phyloP scores from a whole-genome alignment of 2,329 filamentous ascomycete genomes.

The Pseudogymnoascus sp. region DNA sequence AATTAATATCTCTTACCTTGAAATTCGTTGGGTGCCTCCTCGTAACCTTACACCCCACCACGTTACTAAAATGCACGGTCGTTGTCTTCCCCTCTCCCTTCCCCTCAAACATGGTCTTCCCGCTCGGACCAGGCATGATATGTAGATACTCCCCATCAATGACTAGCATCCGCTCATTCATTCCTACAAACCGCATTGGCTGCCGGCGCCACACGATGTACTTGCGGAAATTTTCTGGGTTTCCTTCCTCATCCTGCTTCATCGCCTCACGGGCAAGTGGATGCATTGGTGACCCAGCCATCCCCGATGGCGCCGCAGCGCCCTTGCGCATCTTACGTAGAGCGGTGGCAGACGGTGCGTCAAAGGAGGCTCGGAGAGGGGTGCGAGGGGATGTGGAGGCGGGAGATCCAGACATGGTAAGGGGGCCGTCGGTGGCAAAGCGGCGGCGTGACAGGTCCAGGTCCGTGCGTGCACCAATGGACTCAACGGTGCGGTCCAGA shows the following conservation, averaged over 20 bases:
- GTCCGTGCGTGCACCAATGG: conserved; percentile 65
- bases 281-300: conserved; percentile 40
- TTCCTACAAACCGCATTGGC: conserved; percentile 69
- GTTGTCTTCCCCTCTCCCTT: conserved; percentile 58
- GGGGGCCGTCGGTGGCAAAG: conserved; percentile 65
- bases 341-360: conserved; percentile 38
- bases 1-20: conserved; percentile 46
- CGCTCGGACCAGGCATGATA: conserved; percentile 64
- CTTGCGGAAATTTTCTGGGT: conserved; percentile 57
- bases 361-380: conserved; percentile 37
- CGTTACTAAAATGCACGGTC: conserved; percentile 73
- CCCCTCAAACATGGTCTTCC: conserved; percentile 53
- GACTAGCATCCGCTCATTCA: conserved; percentile 66
- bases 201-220: conserved; percentile 78
- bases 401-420: conserved; percentile 60
- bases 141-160: conserved; percentile 84
- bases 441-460: conserved; percentile 68
- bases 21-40: conserved; percentile 74
- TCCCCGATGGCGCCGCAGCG: conserved; percentile 33
- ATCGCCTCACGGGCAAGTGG: conserved; percentile 58
- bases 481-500: conserved; percentile 69
- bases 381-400: conserved; percentile 59
- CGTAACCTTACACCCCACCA: conserved; percentile 74
- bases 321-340: conserved; percentile 42
- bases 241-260: conserved; percentile 50